Evolutionary conservation across 805 yeast species (phyloP), one percentile per base, ranked within the genome.

Genomic region (Pichia insulana): DNA sequence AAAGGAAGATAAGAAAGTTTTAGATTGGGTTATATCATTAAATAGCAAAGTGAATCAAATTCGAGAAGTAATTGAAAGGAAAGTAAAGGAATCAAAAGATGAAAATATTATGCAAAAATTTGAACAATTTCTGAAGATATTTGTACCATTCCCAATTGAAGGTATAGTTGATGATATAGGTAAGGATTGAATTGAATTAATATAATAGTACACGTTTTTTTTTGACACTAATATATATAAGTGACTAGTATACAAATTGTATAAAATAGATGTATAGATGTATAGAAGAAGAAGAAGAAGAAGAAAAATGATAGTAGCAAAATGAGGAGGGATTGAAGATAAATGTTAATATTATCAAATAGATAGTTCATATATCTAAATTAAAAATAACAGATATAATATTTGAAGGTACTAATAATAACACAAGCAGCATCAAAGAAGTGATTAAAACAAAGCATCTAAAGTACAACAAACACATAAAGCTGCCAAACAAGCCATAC

Each of bases 401-500:
- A 26, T 8, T 26, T 26, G 11, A 26, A 26, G 8, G 11, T 26
- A 8, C 8, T 26, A 11, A 26, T 26, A 26, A 11, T 26, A 26
- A 11, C 11, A 26, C 28, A 26, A 8, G 28, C 10, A 26, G 8
- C 8, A 11, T 11, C 10, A 8, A 8, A 8, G 28, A 4, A 30
- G n/a, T 5, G 15, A 6, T 28, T 59, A 74, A 49, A 73, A 69
- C 15, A 74, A 40, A 42, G 74, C 69, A 51, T 74, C 78, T 45
- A 74, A 50, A 20, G 79, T 69, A 55, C 76, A 73, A 54, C 80
- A 74, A 45, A 74, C 48, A 68, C 80, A 74, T 56, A 73, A 43
- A 19, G 74, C 77, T 18, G 74, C 78, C 36, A 74, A 54, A 62
- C 79, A 74, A 11, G 72, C 79, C 51, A 71, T 59, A 51, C 72